Evolutionary conservation across 2,329 filamentous ascomycete species (phyloP).

Genomic region (Sclerotinia nivalis): DNA sequence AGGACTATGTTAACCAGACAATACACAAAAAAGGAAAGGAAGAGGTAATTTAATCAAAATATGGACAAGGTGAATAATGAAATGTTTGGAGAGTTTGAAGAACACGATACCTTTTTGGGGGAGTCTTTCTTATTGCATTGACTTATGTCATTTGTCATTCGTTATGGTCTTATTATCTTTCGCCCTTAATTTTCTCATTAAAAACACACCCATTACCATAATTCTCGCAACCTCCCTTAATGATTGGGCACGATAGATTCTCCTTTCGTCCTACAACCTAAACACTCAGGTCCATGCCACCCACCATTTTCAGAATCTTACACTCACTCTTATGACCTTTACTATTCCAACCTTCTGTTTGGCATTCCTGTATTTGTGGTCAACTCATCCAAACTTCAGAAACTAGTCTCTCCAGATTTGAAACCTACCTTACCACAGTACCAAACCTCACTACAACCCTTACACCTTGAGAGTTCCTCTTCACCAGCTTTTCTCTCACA

Average conservation of each 20-base stretch:
- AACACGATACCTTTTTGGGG: neutral
- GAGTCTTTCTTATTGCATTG: neutral
- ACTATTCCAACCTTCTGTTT: constrained; percentile 35
- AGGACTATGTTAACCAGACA: neutral
- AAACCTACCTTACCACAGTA: constrained; percentile 39
- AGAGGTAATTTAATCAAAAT: neutral
- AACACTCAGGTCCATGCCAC: neutral
- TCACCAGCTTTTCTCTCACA: constrained; percentile 29
- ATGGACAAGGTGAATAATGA: neutral
- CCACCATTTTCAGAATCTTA: constrained; percentile 34
- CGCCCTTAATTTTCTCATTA: neutral
- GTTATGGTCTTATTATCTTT: neutral
- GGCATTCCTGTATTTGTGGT: constrained; percentile 33
- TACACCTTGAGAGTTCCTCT: constrained; percentile 33
- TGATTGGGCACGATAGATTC: neutral
- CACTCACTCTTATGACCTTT: constrained; percentile 38
- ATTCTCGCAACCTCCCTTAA: neutral
- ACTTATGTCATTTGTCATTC: neutral
- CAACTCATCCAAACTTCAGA: neutral
- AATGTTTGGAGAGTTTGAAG: neutral
- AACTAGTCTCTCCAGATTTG: neutral
- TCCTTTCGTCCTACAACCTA: neutral
- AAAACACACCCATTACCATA: neutral
- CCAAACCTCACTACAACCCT: constrained; percentile 37
- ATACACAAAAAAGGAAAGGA: neutral